These are phyloP conservation scores for Selaginella moellendorffii DNA, from an alignment of 75 land plant genomes.

Conservation along the genomic window DNA sequence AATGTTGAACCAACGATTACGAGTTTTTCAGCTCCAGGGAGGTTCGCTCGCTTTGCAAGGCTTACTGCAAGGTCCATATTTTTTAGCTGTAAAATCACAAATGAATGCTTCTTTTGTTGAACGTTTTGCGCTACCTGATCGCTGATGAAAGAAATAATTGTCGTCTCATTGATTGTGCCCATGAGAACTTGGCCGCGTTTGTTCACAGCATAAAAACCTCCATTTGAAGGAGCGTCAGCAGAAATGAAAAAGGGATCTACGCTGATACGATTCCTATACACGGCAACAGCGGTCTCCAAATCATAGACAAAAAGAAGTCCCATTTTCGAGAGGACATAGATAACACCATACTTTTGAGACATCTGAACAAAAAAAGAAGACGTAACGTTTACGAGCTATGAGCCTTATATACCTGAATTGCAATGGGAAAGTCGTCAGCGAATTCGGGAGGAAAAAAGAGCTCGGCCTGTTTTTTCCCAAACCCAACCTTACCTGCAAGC, in stretches of 20 bases:
- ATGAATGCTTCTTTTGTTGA: background rate
- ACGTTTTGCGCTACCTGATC: background rate
- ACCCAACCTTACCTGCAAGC: background rate
- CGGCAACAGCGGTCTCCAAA: background rate
- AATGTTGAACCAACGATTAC: background rate
- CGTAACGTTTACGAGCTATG: too few relatives aligned
- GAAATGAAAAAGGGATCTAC: slow-evolving; percentile 2
- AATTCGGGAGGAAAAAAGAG: slow-evolving; percentile 8
- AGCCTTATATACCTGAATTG: background rate
- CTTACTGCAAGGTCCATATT: slow-evolving; percentile 1
- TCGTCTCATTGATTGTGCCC: background rate
- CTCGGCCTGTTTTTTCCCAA: background rate
- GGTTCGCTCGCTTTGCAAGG: slow-evolving; percentile 1
- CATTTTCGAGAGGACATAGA: background rate
- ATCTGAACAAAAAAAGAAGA: background rate
- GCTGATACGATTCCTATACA: slow-evolving; percentile 6
- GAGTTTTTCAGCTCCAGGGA: slow-evolving; percentile 2
- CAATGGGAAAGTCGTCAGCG: slow-evolving; percentile 5
- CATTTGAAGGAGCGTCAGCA: background rate
- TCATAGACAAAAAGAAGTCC: slow-evolving; percentile 7
- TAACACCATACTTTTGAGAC: slow-evolving; percentile 3
- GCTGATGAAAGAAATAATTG: background rate
- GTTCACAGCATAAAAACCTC: slow-evolving; percentile 4
- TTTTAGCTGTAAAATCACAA: slow-evolving; percentile 3
- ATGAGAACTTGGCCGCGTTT: background rate